phyloP scores from a whole-genome alignment of 345 rosid species.

The Eucalyptus pumila region DNA sequence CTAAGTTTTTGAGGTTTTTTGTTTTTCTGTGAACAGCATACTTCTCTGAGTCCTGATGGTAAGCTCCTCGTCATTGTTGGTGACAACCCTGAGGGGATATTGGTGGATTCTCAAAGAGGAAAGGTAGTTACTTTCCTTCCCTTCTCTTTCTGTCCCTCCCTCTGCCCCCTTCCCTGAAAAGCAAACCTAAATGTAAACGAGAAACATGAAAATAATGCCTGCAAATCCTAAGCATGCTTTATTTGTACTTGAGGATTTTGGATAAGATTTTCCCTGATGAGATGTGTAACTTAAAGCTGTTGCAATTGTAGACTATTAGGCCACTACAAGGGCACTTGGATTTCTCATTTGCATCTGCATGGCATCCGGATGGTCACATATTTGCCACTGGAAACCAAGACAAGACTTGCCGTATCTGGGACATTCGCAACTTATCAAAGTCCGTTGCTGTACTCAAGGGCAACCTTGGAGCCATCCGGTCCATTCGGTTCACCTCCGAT shows the following conservation, averaged over 20 bases:
- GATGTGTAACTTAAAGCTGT: background rate
- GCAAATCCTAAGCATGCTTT: background rate
- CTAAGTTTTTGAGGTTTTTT: background rate
- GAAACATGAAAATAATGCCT: background rate
- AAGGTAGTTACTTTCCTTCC: constrained; percentile 11
- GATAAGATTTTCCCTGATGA: background rate
- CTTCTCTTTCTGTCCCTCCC: background rate
- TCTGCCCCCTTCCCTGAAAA: background rate
- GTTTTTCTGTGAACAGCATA: constrained; percentile 12
- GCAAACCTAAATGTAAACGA: background rate
- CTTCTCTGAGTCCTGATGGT: constrained; percentile 42
- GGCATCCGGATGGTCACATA: constrained; percentile 44
- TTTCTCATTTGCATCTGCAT: constrained; percentile 55
- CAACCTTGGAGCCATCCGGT: constrained; percentile 44
- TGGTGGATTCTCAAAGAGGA: constrained; percentile 41
- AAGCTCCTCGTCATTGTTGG: constrained; percentile 40
- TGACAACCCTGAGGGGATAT: constrained; percentile 27
- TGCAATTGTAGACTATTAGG: constrained; percentile 16
- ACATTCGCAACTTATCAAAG: constrained; percentile 33
- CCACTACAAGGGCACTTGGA: constrained; percentile 40
- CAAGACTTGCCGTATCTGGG: constrained; percentile 59
- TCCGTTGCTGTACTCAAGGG: constrained; percentile 49
- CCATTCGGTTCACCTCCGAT: constrained; percentile 44
- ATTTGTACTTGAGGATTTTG: background rate
- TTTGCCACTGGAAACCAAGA: constrained; percentile 65